These are phyloP conservation scores for Suillus paluster DNA, from an alignment of 768 basidiomycete genomes.

Conservation along the genomic window DNA sequence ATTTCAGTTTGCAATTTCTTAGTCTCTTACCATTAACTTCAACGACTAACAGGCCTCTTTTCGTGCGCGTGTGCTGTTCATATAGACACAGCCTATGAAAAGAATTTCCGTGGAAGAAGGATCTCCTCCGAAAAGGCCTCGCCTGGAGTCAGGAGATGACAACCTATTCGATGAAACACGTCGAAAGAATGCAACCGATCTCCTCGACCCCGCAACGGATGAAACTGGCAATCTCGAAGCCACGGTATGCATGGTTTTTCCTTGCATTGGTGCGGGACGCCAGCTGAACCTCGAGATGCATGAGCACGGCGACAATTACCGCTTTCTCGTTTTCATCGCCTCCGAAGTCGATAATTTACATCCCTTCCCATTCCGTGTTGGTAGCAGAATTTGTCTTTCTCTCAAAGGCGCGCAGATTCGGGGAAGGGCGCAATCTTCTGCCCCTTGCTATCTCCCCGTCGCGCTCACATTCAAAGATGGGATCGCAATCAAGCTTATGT, in stretches of 20 bases:
- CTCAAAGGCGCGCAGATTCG: conserved; percentile 48
- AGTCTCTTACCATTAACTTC: neutral
- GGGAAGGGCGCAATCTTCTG: conserved; percentile 28
- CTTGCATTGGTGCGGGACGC: conserved; percentile 28
- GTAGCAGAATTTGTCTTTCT: conserved; percentile 50
- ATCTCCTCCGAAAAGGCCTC: conserved; percentile 3
- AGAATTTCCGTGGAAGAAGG: conserved; percentile 2
- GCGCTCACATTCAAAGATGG: conserved; percentile 48
- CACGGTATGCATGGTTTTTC: conserved; percentile 52
- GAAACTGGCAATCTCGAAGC: conserved; percentile 46
- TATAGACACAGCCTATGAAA: too few relatives aligned
- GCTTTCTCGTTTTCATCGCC: conserved; percentile 45
- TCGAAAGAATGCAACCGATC: conserved; percentile 35
- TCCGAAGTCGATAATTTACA: conserved; percentile 38
- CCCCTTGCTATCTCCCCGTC: conserved; percentile 42
- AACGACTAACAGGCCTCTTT: neutral
- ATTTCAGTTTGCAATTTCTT: neutral
- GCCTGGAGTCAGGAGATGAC: conserved; percentile 9
- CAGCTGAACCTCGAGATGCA: conserved; percentile 36
- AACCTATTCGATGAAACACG: conserved; percentile 28
- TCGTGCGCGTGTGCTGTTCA: too few relatives aligned
- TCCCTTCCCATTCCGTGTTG: conserved; percentile 43
- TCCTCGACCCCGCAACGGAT: conserved; percentile 35
- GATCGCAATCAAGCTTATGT: conserved; percentile 44
- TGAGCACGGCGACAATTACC: conserved; percentile 21